phyloP scores from a whole-genome alignment of 2,329 filamentous ascomycete genomes.

The Phaeomoniella chlamydospora region DNA sequence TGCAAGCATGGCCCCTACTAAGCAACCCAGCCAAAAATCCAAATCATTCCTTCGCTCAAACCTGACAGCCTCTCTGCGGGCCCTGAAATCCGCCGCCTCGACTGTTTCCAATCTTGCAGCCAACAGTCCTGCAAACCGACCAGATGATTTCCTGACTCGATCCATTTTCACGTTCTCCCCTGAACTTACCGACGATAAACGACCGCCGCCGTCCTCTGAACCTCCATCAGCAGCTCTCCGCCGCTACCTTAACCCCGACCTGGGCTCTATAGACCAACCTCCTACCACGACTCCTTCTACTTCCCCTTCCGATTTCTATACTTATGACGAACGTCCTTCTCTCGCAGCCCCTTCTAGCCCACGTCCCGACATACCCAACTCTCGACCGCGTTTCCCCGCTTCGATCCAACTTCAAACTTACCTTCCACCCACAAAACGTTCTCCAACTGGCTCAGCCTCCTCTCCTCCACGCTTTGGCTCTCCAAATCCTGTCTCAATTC shows the following conservation, averaged over 20 bases:
- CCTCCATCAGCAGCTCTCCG: slow-evolving; percentile 42
- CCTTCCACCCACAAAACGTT: slow-evolving; percentile 18
- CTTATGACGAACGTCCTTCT: slow-evolving; percentile 23
- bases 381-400: slow-evolving; percentile 23
- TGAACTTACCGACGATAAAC: slow-evolving; percentile 44
- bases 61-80: slow-evolving; percentile 46
- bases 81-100: slow-evolving; percentile 45
- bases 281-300: slow-evolving; percentile 12
- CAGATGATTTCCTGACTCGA: slow-evolving; percentile 45
- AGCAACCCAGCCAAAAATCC: slow-evolving; percentile 18
- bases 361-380: slow-evolving; percentile 9
- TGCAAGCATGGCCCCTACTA: background rate
- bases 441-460: slow-evolving; percentile 13
- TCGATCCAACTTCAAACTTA: slow-evolving; percentile 53
- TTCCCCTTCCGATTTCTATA: slow-evolving; percentile 29
- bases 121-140: slow-evolving; percentile 30
- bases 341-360: slow-evolving; percentile 14
- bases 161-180: slow-evolving; percentile 42
- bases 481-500: background rate
- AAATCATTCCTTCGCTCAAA: slow-evolving; percentile 46
- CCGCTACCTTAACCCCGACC: slow-evolving; percentile 43
- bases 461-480: slow-evolving; percentile 15
- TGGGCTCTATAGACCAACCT: slow-evolving; percentile 11
- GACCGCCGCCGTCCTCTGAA: slow-evolving; percentile 38
- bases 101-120: slow-evolving; percentile 46